Base-by-base conservation (phyloP, 2,329 filamentous ascomycete genomes). In the Fusarium penzigii region DNA sequence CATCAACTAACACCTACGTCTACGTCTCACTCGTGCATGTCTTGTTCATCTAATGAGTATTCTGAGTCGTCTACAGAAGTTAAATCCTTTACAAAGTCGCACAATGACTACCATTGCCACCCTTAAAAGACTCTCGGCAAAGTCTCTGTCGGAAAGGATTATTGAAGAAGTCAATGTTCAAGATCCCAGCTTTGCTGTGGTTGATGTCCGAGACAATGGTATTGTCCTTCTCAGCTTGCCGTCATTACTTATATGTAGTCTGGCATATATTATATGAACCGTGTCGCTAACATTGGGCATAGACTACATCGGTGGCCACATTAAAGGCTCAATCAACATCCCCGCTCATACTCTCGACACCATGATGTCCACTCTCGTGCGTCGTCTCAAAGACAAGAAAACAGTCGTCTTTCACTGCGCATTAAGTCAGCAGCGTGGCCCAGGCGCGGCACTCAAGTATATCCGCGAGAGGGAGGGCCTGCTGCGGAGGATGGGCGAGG, bases 321-420 rank as follows among this genome's bases (percentile, higher is more conserved):
- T 97, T 72, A 79, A 80, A 53, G 84, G 85, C 53, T 89, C 87
- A 34, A 83, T 81, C 46, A 90, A 96, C 78, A 80, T 90, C 12
- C 92, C 94, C 1, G 88, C 83, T 46, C 75, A 74, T 42, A 83
- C 84, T 16, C 82, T 97, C 44, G 90, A 96, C 64, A 82, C 83
- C 68, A 84, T 81, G 61, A 84, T 94, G 71, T 89, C 92, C 1
- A 90, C 92, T 57, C 83, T 99, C n/a, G 79, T 96, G 12, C 85
- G 90, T 51, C 85, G 82, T 41, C 81, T 97, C 44, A 77, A 84
- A 59, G 85, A 87, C 67, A 92, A 91, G 71, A 84, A 94, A 50
- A 87, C 82, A 11, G 91, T 99, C 13, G 84, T 99, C 1, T 99
- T 99, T 71, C 94, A 99, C 75, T 99, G 94, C 73, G 89, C 90